Conservation (phyloP, 2,329 filamentous ascomycete genomes). For the Colletotrichum destructivum region DNA sequence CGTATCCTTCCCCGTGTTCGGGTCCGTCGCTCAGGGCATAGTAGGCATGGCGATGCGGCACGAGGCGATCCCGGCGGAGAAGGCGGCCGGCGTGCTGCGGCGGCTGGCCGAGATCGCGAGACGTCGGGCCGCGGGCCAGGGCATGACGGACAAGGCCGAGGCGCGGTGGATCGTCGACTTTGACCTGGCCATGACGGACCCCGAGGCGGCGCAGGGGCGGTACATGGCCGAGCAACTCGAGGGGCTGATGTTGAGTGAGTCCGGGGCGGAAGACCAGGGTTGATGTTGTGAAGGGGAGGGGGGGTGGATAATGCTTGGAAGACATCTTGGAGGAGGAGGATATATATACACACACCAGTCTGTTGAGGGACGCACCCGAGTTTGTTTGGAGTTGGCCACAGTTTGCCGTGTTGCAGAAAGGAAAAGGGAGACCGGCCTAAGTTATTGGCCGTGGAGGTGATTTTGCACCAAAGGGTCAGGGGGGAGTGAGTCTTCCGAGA, state of each 20-base stretch:
- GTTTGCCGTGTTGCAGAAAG: no score
- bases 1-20: slow-evolving; percentile 6
- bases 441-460: no score
- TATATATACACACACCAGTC: no score
- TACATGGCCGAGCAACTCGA: slow-evolving; percentile 10
- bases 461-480: no score
- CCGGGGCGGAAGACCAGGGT: background rate
- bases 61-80: background rate
- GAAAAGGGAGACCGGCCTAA: no score
- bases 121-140: background rate
- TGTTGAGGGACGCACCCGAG: no score
- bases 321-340: no score
- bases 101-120: background rate
- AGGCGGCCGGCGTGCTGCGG: background rate
- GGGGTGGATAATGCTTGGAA: no score
- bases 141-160: slow-evolving; percentile 17
- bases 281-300: background rate
- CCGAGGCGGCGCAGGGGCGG: slow-evolving; percentile 1
- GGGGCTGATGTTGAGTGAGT: slow-evolving; percentile 10
- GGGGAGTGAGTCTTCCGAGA: no score
- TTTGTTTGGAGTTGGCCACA: no score
- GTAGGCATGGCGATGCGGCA: slow-evolving; percentile 19
- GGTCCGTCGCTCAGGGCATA: slow-evolving; percentile 18
- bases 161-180: slow-evolving; percentile 17
- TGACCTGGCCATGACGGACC: slow-evolving; percentile 11